phyloP scores from a whole-genome alignment of 106 monocot genomes.

The Acorus calamus region DNA sequence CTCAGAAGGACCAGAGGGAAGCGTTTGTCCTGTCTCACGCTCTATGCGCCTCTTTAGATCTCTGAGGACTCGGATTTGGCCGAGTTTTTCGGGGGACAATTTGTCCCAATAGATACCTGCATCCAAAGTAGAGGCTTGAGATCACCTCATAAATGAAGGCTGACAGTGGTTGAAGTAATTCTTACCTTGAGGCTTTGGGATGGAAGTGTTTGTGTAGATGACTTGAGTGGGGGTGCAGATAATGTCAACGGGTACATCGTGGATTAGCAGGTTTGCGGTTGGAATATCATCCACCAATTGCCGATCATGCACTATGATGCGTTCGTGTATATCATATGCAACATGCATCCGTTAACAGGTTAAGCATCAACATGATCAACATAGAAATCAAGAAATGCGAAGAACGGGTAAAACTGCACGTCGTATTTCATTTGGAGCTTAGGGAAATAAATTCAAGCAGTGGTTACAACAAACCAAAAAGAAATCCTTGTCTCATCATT shows the following conservation, averaged over 20 bases:
- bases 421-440: no score
- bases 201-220: constrained; percentile 70
- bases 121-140: not conserved
- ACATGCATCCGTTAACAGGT: no score
- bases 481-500: no score
- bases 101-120: constrained; percentile 94
- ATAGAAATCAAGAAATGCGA: no score
- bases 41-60: constrained; percentile 72
- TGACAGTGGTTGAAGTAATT: not conserved
- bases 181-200: constrained; percentile 84
- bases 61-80: constrained; percentile 67
- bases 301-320: constrained; percentile 62
- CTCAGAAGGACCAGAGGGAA: constrained; percentile 75
- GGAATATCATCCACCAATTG: constrained; percentile 90
- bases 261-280: constrained; percentile 62
- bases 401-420: no score
- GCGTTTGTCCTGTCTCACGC: constrained; percentile 44
- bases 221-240: constrained; percentile 89
- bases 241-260: constrained; percentile 86
- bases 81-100: constrained; percentile 77
- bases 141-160: not conserved
- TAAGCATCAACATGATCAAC: no score
- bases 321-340: not conserved
- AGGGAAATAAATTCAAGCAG: no score
- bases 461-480: no score